These are phyloP conservation scores for Bullera alba DNA, from an alignment of 768 basidiomycete species.

Conservation along the genomic window DNA sequence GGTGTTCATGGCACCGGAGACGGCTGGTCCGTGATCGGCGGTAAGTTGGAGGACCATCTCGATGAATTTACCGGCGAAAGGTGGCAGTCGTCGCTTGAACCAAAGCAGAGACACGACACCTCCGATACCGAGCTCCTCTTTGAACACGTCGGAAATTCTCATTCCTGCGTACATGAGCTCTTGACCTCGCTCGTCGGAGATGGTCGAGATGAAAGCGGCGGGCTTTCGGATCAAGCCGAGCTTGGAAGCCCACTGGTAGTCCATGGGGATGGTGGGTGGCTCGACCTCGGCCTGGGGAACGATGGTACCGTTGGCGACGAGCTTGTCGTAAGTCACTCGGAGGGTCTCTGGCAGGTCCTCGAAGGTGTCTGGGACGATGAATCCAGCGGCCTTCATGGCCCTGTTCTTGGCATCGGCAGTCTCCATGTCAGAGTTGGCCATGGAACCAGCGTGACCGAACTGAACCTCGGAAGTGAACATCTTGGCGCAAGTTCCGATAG, in stretches of 20 bases:
- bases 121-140: constrained; percentile 88
- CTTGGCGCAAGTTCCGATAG: constrained; percentile 98
- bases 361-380: constrained; percentile 95
- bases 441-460: constrained; percentile 95
- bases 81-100: constrained; percentile 92
- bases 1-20: constrained; percentile 99
- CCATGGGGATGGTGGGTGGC: constrained; percentile 97
- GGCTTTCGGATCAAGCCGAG: constrained; percentile 97
- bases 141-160: constrained; percentile 98
- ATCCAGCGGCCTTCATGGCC: constrained; percentile 88
- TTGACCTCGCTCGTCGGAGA: constrained; percentile 98
- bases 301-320: constrained; percentile 65
- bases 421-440: constrained; percentile 96
- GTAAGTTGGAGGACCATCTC: constrained; percentile 99
- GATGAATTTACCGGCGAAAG: constrained; percentile 95
- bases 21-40: constrained; percentile 94
- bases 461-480: constrained; percentile 99
- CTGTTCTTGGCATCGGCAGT: constrained; percentile 97
- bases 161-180: constrained; percentile 98
- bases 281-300: constrained; percentile 68
- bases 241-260: constrained; percentile 99
- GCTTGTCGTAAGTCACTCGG: constrained; percentile 72
- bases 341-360: constrained; percentile 86
- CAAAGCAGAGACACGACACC: constrained; percentile 93
- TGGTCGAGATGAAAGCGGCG: constrained; percentile 94